Percentiles rank a stretch among this genome's conserved stretches.
Evolutionary conservation across 225 moss, liverwort and hornwort genomes (phyloP).

Genomic region (Polytrichum commune): DNA sequence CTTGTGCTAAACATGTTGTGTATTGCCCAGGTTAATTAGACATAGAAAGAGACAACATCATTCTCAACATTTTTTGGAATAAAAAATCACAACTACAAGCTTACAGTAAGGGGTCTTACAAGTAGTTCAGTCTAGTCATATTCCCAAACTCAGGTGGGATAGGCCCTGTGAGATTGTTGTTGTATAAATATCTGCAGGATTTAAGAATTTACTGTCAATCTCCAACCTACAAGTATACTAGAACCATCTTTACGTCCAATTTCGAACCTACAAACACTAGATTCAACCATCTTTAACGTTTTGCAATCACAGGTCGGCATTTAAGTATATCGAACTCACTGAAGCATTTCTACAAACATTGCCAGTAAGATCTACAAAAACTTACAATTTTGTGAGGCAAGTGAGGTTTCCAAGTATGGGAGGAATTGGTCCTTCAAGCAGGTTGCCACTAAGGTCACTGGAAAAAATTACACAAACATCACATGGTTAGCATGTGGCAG

Average conservation of each 20-base stretch:
- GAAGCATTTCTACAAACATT: background rate
- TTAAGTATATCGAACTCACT: background rate
- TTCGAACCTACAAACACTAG: no score
- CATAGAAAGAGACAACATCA: background rate
- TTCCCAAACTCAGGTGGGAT: conserved; percentile 58
- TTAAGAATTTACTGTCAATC: no score
- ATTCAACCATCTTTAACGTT: no score
- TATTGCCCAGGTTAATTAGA: background rate
- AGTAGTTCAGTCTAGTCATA: conserved; percentile 55
- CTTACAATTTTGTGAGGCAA: conserved; percentile 13
- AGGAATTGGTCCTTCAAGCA: conserved; percentile 30
- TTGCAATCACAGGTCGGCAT: no score
- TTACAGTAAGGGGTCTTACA: conserved; percentile 26
- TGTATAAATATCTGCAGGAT: conserved; percentile 36
- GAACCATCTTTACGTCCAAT: no score
- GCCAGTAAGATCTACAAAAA: background rate
- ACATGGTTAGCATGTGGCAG: background rate
- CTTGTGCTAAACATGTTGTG: background rate
- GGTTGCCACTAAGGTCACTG: conserved; percentile 59
- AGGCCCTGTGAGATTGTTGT: conserved; percentile 45
- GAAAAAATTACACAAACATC: background rate
- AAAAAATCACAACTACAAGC: background rate
- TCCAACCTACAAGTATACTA: no score
- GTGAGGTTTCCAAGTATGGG: conserved; percentile 17
- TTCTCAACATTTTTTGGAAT: background rate